phyloP scores from a whole-genome alignment of 108 stramenopile genomes.

The Cyclotella atomus region DNA sequence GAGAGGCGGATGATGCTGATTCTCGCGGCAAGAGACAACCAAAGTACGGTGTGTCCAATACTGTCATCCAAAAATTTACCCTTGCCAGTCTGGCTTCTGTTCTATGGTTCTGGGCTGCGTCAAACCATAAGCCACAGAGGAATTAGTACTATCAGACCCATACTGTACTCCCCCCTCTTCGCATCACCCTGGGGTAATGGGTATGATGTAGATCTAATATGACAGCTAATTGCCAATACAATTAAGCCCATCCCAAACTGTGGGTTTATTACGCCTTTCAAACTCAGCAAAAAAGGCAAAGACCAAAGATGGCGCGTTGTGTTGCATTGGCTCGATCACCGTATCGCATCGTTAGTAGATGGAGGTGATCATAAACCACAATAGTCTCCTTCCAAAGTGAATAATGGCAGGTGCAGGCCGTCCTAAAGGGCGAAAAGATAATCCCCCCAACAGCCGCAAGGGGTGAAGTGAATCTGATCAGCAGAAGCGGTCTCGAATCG shows the following conservation, averaged over 20 bases:
- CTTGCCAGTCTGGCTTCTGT: not conserved
- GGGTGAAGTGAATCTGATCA: not conserved
- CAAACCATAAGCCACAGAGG: not conserved
- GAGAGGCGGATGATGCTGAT: too few species aligned
- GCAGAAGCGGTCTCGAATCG: not conserved
- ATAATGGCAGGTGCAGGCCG: not conserved
- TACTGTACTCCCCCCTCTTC: not conserved
- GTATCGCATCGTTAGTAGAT: not conserved
- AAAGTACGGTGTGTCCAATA: too few species aligned
- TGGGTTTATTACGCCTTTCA: too few species aligned
- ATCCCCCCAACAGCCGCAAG: not conserved
- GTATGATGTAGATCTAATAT: not conserved
- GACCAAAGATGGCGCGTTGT: too few species aligned
- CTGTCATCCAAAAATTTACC: too few species aligned
- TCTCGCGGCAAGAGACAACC: too few species aligned
- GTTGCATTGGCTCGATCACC: too few species aligned
- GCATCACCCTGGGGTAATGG: not conserved
- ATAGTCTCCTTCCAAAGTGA: not conserved
- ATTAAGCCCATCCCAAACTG: too few species aligned
- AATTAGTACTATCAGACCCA: not conserved
- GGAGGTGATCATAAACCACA: not conserved
- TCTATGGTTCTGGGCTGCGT: not conserved
- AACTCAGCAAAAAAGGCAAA: too few species aligned
- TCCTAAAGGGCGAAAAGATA: not conserved
- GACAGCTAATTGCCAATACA: not conserved